A percentile compares a stretch with the other conserved stretches of the same genome.
These are phyloP conservation scores for Erucastrum elatum DNA, from an alignment of 345 rosid species.

Conservation along the genomic window DNA sequence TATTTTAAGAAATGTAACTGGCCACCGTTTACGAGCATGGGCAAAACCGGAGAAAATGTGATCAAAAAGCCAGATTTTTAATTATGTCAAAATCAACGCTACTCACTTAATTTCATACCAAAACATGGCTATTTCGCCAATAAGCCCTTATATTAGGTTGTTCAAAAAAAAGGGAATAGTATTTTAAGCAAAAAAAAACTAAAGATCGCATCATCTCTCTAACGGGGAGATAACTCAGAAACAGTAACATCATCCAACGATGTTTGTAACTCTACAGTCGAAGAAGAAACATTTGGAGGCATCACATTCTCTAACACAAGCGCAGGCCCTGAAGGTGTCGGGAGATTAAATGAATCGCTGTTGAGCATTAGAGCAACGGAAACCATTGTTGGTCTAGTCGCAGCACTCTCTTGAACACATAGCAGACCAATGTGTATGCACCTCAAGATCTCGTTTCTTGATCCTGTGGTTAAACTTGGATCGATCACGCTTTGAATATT, in stretches of 20 bases:
- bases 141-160: too few relatives aligned
- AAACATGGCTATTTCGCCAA: too few relatives aligned
- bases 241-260: neutral
- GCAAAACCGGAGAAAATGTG: too few relatives aligned
- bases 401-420: neutral
- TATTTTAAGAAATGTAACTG: too few relatives aligned
- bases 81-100: too few relatives aligned
- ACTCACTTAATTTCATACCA: too few relatives aligned
- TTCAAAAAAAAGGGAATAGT: neutral
- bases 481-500: neutral
- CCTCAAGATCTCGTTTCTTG: neutral
- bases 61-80: too few relatives aligned
- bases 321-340: neutral
- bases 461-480: neutral
- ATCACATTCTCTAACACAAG: neutral
- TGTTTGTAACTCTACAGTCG: neutral
- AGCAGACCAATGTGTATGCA: neutral
- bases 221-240: neutral
- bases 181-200: too few relatives aligned
- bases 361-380: neutral
- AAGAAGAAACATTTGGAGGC: neutral
- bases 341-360: neutral
- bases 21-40: too few relatives aligned
- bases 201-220: neutral
- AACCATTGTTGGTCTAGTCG: neutral